Evolutionary conservation across 176 grass and related monocot species (phyloP), one percentile per base, ranked within the genome.

Genomic region (Saccharum officinarum): DNA sequence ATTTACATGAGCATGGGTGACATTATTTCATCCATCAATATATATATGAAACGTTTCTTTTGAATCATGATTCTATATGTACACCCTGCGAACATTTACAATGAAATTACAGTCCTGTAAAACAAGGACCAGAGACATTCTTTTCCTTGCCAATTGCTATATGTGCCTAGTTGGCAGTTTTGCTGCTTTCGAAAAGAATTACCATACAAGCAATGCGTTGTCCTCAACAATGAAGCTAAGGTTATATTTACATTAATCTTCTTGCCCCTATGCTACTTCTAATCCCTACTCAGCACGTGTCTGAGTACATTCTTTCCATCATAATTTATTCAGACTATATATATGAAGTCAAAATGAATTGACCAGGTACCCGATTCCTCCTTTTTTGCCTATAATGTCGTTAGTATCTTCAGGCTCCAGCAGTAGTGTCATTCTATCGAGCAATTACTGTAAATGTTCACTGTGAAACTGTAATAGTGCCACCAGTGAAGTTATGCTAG

Each of bases 401-500:
- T 78, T 86, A 82, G 84, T 50, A 79, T 60, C 38, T 46, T 73
- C 69, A 73, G 37, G 55, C 60, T 73, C 30, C 78, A 59, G 18
- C 61, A 87, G 36, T 66, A 23, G 41, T 52, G 50, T 67, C 8
- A 67, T 37, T 46, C n/a, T 14, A 60, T 18, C 14, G 13, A 8
- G 10, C 37, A 30, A 22, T 30, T 30, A 46, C 0, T 66, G 63
- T 20, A 30, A 75, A 69, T 31, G 47, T 75, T 42, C 54, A 55
- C 7, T 15, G 45, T 83, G 26, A 38, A 69, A 57, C 34, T 70
- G 22, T 18, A 55, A 2, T 77, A 82, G 67, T 57, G 79, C 20
- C 20, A 31, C 49, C 12, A 46, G 17, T 30, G 69, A 34, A 89
- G 60, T 89, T 88, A 95, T 70, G 80, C 93, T 30, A 98, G 90